Conservation (phyloP, 2,329 filamentous ascomycete genomes). For the Monilinia laxa region DNA sequence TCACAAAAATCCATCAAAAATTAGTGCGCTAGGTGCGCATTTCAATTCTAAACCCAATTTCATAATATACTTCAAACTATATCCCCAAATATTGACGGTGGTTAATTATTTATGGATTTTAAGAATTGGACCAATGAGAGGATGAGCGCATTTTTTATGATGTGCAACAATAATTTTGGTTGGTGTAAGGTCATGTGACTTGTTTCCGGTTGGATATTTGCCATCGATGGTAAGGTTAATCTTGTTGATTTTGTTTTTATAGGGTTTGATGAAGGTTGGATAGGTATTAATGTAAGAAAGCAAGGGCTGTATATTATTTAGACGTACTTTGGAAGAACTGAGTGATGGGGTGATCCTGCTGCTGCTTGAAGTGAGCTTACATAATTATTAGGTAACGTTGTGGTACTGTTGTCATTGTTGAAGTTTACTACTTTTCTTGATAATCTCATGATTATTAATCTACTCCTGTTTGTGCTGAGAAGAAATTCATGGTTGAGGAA, state of each 20-base stretch:
- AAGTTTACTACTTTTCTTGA: background rate
- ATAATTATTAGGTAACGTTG: background rate
- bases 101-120: background rate
- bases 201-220: background rate
- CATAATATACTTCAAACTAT: background rate
- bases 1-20: background rate
- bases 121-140: background rate
- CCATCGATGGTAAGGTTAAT: no score
- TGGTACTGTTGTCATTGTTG: background rate
- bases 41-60: no score
- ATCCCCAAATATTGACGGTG: fast-evolving
- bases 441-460: background rate
- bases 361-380: background rate
- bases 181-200: background rate
- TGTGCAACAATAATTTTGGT: conserved; percentile 1
- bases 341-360: no score
- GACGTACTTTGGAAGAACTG: no score
- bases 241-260: no score
- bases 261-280: no score
- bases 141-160: conserved; percentile 9
- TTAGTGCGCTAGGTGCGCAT: no score
- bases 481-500: background rate
- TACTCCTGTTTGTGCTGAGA: background rate
- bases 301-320: no score
- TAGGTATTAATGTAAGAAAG: no score